These are phyloP conservation scores for Solanum appendiculatum DNA, from an alignment of 257 asterid species.

Conservation along the genomic window DNA sequence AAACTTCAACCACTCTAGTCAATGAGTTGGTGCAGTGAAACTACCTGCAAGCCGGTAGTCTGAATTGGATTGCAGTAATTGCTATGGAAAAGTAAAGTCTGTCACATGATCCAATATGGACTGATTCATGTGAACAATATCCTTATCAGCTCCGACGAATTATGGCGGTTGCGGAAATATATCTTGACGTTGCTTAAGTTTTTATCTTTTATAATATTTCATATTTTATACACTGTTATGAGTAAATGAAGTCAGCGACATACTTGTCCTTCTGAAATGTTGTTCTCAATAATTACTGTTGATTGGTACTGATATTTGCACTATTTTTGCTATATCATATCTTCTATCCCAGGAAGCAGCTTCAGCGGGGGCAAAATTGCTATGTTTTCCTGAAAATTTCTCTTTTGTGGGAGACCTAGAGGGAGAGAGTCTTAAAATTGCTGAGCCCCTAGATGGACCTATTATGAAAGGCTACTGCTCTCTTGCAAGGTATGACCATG, in stretches of 20 bases:
- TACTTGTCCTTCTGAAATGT: neutral
- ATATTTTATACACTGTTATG: neutral
- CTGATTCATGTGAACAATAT: neutral
- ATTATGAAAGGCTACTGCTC: conserved; percentile 60
- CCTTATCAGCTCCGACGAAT: neutral
- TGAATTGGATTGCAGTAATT: neutral
- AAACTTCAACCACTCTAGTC: neutral
- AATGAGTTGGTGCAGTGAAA: neutral
- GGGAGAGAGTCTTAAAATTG: conserved; percentile 75
- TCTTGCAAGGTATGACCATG: conserved; percentile 53
- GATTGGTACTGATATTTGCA: neutral
- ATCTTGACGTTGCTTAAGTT: neutral
- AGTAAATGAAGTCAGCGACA: neutral
- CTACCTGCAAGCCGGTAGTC: neutral
- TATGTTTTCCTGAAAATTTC: conserved; percentile 92
- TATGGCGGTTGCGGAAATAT: neutral
- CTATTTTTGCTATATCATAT: conserved; percentile 3
- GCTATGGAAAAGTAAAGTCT: neutral
- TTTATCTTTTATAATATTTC: neutral
- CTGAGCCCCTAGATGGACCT: conserved; percentile 83
- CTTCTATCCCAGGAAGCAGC: conserved; percentile 58
- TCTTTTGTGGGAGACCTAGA: conserved; percentile 61
- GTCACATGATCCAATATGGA: neutral
- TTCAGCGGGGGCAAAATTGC: conserved; percentile 77
- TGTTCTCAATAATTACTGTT: neutral